A percentile compares a stretch with the other conserved stretches of the same genome.
phyloP scores from a whole-genome alignment of 2,329 filamentous ascomycete genomes.

The Penicillium concentricum region DNA sequence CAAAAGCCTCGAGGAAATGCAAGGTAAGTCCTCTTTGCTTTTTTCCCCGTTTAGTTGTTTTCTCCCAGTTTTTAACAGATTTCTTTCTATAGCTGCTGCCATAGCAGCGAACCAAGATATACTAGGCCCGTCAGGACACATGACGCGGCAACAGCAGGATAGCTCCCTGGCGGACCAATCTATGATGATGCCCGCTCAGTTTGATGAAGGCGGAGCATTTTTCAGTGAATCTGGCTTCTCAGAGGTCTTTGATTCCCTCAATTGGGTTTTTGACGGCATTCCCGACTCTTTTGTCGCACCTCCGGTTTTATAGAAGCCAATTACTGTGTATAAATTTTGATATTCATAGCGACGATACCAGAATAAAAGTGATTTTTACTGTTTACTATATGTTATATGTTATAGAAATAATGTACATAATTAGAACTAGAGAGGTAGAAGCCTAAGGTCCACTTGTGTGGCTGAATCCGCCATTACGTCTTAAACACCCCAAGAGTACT shows the following conservation, averaged over 20 bases:
- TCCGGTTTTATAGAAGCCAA: slow-evolving; percentile 28
- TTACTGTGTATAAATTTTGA: slow-evolving; percentile 1
- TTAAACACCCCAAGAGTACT: background rate
- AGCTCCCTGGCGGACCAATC: slow-evolving; percentile 31
- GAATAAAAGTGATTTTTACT: slow-evolving; percentile 7
- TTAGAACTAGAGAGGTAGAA: background rate
- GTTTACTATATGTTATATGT: no score
- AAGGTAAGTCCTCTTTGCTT: slow-evolving; percentile 54
- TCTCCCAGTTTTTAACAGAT: slow-evolving; percentile 17
- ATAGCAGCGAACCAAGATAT: slow-evolving; percentile 39
- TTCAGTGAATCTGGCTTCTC: slow-evolving; percentile 55
- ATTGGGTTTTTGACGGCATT: slow-evolving; percentile 87
- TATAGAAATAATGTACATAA: background rate
- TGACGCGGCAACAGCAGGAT: slow-evolving; percentile 31
- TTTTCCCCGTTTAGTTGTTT: slow-evolving; percentile 9
- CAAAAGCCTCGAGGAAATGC: slow-evolving; percentile 60
- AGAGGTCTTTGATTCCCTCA: slow-evolving; percentile 81
- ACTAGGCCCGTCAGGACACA: slow-evolving; percentile 25
- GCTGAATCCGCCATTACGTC: slow-evolving; percentile 4
- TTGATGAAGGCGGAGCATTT: slow-evolving; percentile 38
- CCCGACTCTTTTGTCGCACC: slow-evolving; percentile 59
- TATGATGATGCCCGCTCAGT: slow-evolving; percentile 35
- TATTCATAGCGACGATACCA: slow-evolving; percentile 14
- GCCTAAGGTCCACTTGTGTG: slow-evolving; percentile 3
- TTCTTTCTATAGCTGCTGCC: slow-evolving; percentile 15